Percentiles rank a stretch among this genome's conserved stretches.
Evolutionary conservation across 305 asterid species (phyloP).

Genomic region (Fraxinus sp.): DNA sequence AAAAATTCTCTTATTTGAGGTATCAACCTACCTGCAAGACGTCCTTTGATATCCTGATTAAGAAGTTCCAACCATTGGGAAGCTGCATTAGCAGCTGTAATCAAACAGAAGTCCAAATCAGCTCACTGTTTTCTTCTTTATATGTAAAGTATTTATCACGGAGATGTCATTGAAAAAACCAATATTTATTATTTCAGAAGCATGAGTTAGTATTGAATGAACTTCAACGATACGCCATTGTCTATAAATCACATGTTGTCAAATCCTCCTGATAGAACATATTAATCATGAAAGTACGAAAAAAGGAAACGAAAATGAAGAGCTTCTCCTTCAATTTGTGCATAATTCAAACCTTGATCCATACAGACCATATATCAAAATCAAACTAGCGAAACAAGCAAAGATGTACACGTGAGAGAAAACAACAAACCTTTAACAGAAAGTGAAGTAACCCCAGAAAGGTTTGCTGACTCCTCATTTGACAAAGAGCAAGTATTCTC

Average conservation of each 20-base stretch:
- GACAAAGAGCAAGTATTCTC: constrained; percentile 61
- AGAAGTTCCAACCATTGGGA: constrained; percentile 96
- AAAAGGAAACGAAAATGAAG: background rate
- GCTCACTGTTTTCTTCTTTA: constrained; percentile 1
- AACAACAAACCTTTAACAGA: constrained; percentile 61
- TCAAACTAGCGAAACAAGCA: background rate
- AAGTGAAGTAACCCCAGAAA: constrained; percentile 61
- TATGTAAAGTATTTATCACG: background rate
- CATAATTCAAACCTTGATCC: background rate
- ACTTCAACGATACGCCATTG: background rate
- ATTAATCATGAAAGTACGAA: background rate
- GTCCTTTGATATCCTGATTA: constrained; percentile 76
- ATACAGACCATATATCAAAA: background rate
- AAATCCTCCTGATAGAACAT: background rate
- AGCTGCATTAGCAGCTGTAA: constrained; percentile 91
- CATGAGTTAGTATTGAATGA: background rate
- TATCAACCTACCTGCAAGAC: constrained; percentile 66
- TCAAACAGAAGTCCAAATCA: constrained; percentile 17
- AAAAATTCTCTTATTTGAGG: background rate
- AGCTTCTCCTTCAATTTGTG: background rate
- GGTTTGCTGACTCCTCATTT: constrained; percentile 59
- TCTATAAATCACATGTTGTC: background rate
- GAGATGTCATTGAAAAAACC: background rate
- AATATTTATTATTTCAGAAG: background rate
- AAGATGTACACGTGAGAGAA: background rate